phyloP scores from a whole-genome alignment of 768 basidiomycete species.

The Mycena rebaudengoi region DNA sequence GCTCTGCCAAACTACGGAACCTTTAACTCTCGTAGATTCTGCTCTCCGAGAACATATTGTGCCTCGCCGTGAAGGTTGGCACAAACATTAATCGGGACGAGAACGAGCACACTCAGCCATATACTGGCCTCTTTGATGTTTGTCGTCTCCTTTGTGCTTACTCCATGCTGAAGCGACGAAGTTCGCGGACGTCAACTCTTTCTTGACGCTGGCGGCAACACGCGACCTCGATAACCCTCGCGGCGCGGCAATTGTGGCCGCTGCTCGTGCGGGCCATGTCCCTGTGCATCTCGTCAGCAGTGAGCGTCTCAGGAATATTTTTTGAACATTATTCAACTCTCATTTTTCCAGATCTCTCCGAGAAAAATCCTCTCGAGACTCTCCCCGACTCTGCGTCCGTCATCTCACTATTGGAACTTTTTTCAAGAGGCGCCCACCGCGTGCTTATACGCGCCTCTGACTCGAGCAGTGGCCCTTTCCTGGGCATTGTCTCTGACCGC shows the following conservation, averaged over 20 bases:
- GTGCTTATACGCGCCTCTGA: slow-evolving; percentile 64
- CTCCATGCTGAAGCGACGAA: slow-evolving; percentile 36
- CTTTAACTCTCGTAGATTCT: slow-evolving; percentile 54
- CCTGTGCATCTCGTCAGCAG: slow-evolving; percentile 82
- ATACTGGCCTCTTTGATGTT: slow-evolving; percentile 80
- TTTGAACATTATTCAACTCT: neutral
- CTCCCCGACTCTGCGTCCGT: slow-evolving; percentile 71
- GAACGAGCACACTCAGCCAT: no score
- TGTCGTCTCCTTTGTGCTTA: slow-evolving; percentile 30
- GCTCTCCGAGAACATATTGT: slow-evolving; percentile 67
- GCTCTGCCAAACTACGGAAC: slow-evolving; percentile 5
- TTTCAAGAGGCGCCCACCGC: slow-evolving; percentile 78
- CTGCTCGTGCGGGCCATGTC: slow-evolving; percentile 78
- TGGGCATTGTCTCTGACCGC: slow-evolving; percentile 82
- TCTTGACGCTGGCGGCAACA: slow-evolving; percentile 83
- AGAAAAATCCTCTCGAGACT: slow-evolving; percentile 81
- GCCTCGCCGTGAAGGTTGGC: slow-evolving; percentile 70
- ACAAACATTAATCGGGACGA: slow-evolving; percentile 33
- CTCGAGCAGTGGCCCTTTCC: slow-evolving; percentile 50
- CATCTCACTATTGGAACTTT: slow-evolving; percentile 68
- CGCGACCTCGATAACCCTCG: slow-evolving; percentile 70
- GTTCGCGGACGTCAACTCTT: slow-evolving; percentile 91
- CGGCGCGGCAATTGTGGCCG: slow-evolving; percentile 73
- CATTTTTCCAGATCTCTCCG: slow-evolving; percentile 70
- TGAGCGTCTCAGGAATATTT: slow-evolving; percentile 44